Evolutionary conservation across 768 basidiomycete genomes (phyloP).

Genomic region (Hortiboletus campestris): DNA sequence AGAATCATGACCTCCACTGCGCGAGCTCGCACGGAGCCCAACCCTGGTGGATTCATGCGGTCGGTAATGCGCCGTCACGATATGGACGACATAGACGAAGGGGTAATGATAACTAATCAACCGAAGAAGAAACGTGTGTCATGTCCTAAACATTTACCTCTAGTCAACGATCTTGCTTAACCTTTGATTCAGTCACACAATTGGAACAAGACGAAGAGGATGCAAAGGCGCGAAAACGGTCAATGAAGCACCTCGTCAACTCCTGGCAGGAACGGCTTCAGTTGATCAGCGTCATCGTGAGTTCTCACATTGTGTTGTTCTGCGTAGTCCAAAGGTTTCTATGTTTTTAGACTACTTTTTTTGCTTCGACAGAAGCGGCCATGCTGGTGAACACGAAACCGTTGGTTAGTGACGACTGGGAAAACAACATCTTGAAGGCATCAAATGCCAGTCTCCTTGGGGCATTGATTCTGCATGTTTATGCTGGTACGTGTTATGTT

Average conservation of each 20-base stretch:
- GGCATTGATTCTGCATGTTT: conserved; percentile 52
- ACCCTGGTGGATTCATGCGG: conserved; percentile 11
- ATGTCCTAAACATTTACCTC: background rate
- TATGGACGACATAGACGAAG: conserved; percentile 16
- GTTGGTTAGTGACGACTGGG: conserved; percentile 5
- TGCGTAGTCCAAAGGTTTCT: background rate
- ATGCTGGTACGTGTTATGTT: conserved; percentile 39
- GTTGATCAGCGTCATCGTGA: conserved; percentile 57
- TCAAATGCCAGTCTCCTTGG: conserved; percentile 50
- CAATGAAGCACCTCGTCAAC: conserved; percentile 48
- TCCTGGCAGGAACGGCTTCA: conserved; percentile 65
- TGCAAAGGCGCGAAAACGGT: conserved; percentile 41
- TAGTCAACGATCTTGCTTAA: background rate
- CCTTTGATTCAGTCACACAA: conserved; percentile 39
- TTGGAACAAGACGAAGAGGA: conserved; percentile 50
- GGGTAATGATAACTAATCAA: background rate
- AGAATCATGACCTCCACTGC: conserved; percentile 10
- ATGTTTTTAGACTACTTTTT: conserved; percentile 53
- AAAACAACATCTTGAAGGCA: conserved; percentile 20
- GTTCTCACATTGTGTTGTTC: conserved; percentile 16
- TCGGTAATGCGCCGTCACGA: conserved; percentile 10
- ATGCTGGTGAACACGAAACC: conserved; percentile 47
- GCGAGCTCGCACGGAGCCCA: conserved; percentile 19
- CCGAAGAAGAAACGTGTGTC: conserved; percentile 23
- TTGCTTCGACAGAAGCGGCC: conserved; percentile 56